phyloP scores from a whole-genome alignment of 495 filamentous ascomycete genomes.

The Aspergillus sparsus region DNA sequence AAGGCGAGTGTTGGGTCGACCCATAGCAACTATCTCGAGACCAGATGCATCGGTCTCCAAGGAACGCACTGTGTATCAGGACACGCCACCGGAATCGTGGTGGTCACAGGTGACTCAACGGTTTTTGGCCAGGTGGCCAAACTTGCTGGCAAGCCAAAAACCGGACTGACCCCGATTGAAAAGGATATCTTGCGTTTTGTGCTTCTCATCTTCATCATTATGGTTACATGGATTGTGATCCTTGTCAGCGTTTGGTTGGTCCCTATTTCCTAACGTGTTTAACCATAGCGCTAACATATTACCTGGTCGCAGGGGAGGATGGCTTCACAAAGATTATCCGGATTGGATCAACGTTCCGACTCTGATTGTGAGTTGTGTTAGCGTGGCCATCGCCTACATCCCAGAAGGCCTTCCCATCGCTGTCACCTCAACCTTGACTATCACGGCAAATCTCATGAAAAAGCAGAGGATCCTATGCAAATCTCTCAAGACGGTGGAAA shows the following conservation, averaged over 20 bases:
- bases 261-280: not conserved
- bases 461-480: slow-evolving; percentile 66
- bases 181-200: slow-evolving; percentile 68
- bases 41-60: slow-evolving; percentile 66
- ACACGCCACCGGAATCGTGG: slow-evolving; percentile 57
- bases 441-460: slow-evolving; percentile 61
- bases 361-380: slow-evolving; percentile 63
- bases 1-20: slow-evolving; percentile 56
- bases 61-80: slow-evolving; percentile 67
- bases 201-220: slow-evolving; percentile 55
- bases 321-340: slow-evolving; percentile 57
- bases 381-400: slow-evolving; percentile 67
- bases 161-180: slow-evolving; percentile 59
- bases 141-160: slow-evolving; percentile 59
- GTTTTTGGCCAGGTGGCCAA: slow-evolving; percentile 68
- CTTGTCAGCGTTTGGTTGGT: slow-evolving; percentile 59
- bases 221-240: slow-evolving; percentile 56
- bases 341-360: slow-evolving; percentile 65
- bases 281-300: slow-evolving; percentile 10
- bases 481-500: slow-evolving; percentile 68
- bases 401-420: slow-evolving; percentile 69
- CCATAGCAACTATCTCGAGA: slow-evolving; percentile 71
- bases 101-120: slow-evolving; percentile 58
- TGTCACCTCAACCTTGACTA: slow-evolving; percentile 56
- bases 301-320: slow-evolving; percentile 48